Conservation (phyloP, 495 filamentous ascomycete genomes). For the Wilcoxina mikolae region DNA sequence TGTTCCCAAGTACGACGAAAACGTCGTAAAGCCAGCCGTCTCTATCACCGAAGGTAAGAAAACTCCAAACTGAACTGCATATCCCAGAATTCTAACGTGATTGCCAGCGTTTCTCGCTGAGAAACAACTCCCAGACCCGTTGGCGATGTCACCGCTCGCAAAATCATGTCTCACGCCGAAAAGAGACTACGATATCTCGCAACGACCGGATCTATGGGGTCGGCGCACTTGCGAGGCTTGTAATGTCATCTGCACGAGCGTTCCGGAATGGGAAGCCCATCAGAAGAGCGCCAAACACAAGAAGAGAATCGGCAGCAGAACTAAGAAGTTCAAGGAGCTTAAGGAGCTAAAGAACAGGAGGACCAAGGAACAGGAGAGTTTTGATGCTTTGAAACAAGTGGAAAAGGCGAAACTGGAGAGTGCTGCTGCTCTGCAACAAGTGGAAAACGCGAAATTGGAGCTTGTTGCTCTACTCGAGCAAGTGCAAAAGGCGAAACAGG, state of each 20-base stretch:
- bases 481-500: too few relatives aligned
- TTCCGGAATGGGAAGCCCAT: slow-evolving; percentile 65
- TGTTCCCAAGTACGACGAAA: slow-evolving; percentile 38
- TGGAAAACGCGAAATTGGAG: too few relatives aligned
- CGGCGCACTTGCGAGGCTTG: slow-evolving; percentile 56
- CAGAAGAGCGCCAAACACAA: slow-evolving; percentile 51
- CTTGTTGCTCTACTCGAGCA: too few relatives aligned
- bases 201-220: slow-evolving; percentile 37
- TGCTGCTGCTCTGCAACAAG: too few relatives aligned
- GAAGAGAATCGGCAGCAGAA: slow-evolving; percentile 28
- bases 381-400: too few relatives aligned
- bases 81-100: not conserved
- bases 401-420: too few relatives aligned
- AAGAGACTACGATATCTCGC: slow-evolving; percentile 34
- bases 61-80: not conserved
- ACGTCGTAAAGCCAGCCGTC: slow-evolving; percentile 50
- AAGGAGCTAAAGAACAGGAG: slow-evolving; percentile 17
- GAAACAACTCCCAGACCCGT: slow-evolving; percentile 43
- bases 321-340: slow-evolving; percentile 17
- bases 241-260: slow-evolving; percentile 47
- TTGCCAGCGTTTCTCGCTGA: slow-evolving; percentile 40
- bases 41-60: slow-evolving; percentile 36
- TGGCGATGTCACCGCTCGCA: slow-evolving; percentile 45
- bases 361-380: too few relatives aligned
- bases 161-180: slow-evolving; percentile 41